phyloP scores from a whole-genome alignment of 306 rosid genomes.

The Biancaea sappan region DNA sequence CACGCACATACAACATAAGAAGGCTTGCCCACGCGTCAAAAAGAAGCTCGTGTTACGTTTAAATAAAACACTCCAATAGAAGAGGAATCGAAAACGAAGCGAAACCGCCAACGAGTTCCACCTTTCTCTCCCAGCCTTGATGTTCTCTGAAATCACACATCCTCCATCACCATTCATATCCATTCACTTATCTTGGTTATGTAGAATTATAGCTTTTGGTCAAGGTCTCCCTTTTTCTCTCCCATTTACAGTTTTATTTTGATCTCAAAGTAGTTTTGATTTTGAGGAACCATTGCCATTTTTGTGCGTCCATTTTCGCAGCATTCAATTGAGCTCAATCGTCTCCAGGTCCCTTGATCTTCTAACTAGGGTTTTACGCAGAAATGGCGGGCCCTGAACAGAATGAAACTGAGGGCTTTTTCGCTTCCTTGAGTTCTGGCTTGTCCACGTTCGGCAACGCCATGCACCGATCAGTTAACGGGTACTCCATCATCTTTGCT shows the following conservation, averaged over 20 bases:
- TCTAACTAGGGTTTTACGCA: conserved; percentile 38
- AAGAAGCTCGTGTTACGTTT: background rate
- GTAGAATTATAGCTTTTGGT: background rate
- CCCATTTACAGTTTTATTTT: background rate
- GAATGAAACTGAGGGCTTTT: conserved; percentile 63
- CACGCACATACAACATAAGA: background rate
- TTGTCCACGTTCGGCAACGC: conserved; percentile 71
- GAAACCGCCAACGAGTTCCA: conserved; percentile 23
- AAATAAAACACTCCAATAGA: background rate
- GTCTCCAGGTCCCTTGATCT: conserved; percentile 8
- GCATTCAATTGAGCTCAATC: background rate
- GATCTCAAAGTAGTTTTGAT: background rate
- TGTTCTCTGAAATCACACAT: conserved; percentile 27
- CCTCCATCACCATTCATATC: background rate
- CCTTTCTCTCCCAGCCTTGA: background rate
- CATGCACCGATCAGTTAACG: conserved; percentile 91
- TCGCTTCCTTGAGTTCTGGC: conserved; percentile 75
- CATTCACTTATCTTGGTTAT: background rate
- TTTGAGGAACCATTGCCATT: conserved; percentile 18
- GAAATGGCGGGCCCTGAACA: conserved; percentile 63
- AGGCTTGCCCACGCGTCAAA: background rate
- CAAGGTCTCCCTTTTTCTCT: background rate
- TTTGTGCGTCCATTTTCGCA: background rate
- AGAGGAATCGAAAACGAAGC: background rate
- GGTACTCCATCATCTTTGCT: conserved; percentile 48